Evolutionary conservation across 345 rosid species (phyloP).

Genomic region (Eucalyptus regnans): DNA sequence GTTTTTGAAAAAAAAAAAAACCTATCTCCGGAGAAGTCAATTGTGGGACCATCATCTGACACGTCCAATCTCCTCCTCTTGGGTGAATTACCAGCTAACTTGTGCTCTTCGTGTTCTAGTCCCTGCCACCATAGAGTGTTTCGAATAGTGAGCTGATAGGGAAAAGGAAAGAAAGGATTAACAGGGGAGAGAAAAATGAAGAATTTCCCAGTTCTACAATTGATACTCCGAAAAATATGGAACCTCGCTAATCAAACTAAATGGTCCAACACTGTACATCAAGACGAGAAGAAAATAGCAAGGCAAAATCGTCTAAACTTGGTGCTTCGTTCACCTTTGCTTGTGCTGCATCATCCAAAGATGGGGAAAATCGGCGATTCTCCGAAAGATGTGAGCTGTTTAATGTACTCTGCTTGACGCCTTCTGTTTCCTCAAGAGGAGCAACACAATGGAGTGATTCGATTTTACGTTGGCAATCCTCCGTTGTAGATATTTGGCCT

Average conservation of each 20-base stretch:
- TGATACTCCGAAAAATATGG: background rate
- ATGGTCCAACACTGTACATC: too few species aligned
- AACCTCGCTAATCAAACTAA: background rate
- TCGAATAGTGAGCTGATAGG: background rate
- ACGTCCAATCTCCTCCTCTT: background rate
- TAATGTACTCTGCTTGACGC: background rate
- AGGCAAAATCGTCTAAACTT: too few species aligned
- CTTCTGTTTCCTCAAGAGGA: background rate
- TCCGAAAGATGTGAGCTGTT: too few species aligned
- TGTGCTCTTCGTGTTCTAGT: background rate
- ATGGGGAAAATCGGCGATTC: too few species aligned
- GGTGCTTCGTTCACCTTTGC: too few species aligned
- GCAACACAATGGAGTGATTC: background rate
- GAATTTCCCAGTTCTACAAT: background rate
- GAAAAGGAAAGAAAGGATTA: background rate
- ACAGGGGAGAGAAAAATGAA: background rate
- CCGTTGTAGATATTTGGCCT: background rate
- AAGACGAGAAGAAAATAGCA: too few species aligned
- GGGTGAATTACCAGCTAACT: background rate
- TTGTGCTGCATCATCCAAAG: too few species aligned
- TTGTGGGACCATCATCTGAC: background rate
- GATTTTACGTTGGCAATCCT: accelerated
- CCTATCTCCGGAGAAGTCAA: too few species aligned
- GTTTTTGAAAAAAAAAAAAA: too few species aligned
- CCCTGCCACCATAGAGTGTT: background rate